phyloP scores from a whole-genome alignment of 805 yeast genomes.

The Ogataea pini region DNA sequence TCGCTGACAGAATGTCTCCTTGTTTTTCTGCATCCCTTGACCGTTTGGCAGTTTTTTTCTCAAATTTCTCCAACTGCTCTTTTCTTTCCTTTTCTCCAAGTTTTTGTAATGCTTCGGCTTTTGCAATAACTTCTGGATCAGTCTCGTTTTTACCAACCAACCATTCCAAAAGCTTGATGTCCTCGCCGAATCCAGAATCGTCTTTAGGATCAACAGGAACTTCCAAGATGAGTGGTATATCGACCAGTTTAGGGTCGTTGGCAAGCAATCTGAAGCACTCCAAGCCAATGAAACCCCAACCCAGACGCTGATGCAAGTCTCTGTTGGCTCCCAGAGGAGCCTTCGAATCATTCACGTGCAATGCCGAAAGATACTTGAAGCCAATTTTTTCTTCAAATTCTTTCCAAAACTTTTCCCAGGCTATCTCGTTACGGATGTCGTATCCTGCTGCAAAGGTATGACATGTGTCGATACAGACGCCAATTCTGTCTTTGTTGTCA shows the following conservation, averaged over 20 bases:
- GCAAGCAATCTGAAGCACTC: slow-evolving; percentile 81
- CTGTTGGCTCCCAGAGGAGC: slow-evolving; percentile 89
- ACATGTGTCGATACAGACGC: slow-evolving; percentile 95
- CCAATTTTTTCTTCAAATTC: slow-evolving; percentile 78
- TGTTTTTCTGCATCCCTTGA: slow-evolving; percentile 20
- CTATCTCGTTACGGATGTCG: slow-evolving; percentile 65
- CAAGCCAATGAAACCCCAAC: slow-evolving; percentile 85
- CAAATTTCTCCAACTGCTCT: slow-evolving; percentile 66
- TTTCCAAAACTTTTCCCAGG: slow-evolving; percentile 69
- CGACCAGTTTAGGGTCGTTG: slow-evolving; percentile 59
- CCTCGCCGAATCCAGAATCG: slow-evolving; percentile 71
- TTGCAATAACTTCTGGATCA: slow-evolving; percentile 55
- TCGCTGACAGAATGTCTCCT: slow-evolving; percentile 27
- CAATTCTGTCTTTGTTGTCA: slow-evolving; percentile 82
- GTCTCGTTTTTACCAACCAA: slow-evolving; percentile 55
- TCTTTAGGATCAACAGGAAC: slow-evolving; percentile 71
- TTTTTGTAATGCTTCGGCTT: slow-evolving; percentile 49
- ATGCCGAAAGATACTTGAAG: slow-evolving; percentile 67
- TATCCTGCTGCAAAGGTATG: slow-evolving; percentile 97
- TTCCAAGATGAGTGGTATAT: slow-evolving; percentile 81
- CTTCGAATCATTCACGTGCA: slow-evolving; percentile 93
- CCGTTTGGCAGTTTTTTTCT: slow-evolving; percentile 46
- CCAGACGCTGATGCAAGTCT: slow-evolving; percentile 88
- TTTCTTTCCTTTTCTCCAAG: slow-evolving; percentile 70
- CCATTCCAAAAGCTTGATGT: slow-evolving; percentile 83